Conservation (phyloP, 2,329 filamentous ascomycete species). For the Thyridium curvatum region DNA sequence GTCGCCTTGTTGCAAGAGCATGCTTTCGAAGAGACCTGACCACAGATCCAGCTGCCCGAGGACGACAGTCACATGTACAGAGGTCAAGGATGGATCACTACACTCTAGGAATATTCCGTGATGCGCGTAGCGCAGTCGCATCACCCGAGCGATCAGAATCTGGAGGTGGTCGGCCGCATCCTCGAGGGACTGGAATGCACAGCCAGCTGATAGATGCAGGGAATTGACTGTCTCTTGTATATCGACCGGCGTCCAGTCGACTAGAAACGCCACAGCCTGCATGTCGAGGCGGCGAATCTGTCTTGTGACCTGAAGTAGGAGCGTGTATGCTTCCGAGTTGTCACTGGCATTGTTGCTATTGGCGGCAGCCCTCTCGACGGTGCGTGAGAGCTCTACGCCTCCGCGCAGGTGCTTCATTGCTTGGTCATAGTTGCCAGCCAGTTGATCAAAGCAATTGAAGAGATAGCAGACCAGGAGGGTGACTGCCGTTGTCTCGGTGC, state of each 20-base stretch:
- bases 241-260: conserved; percentile 24
- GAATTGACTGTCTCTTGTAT: conserved; percentile 14
- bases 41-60: conserved; percentile 16
- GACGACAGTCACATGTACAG: no score
- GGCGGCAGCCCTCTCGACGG: conserved; percentile 9
- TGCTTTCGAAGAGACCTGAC: conserved; percentile 17
- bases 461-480: conserved; percentile 31
- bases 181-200: conserved; percentile 19
- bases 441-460: conserved; percentile 29
- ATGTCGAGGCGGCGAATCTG: conserved; percentile 29
- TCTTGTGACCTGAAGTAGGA: conserved; percentile 21
- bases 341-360: conserved; percentile 4
- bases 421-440: conserved; percentile 24
- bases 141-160: conserved; percentile 19
- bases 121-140: conserved; percentile 18
- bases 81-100: no score
- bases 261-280: conserved; percentile 24
- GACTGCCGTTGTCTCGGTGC: conserved; percentile 17
- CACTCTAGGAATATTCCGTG: no score
- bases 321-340: conserved; percentile 9
- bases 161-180: conserved; percentile 24
- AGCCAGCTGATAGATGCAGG: conserved; percentile 6
- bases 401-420: conserved; percentile 26
- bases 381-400: conserved; percentile 22
- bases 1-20: conserved; percentile 11